A percentile compares a stretch with the other conserved stretches of the same genome.
Evolutionary conservation across 768 basidiomycete genomes (phyloP).

Genomic region (Russula olivacea): DNA sequence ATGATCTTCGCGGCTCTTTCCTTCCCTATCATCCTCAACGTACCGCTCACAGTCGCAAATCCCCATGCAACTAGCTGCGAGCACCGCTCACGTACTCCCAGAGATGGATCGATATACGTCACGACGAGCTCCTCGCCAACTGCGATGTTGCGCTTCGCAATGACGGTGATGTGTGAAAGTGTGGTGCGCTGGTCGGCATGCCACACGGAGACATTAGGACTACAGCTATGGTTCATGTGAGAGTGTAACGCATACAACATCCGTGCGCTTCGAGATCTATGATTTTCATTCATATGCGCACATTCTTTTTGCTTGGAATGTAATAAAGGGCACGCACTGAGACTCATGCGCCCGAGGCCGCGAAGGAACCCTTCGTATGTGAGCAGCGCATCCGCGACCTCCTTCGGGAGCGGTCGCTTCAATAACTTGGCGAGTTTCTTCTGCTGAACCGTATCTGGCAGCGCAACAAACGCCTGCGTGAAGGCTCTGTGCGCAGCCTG

Average conservation of each 20-base stretch:
- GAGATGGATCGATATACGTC: conserved; percentile 71
- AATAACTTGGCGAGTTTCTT: conserved; percentile 55
- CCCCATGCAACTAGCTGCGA: conserved; percentile 64
- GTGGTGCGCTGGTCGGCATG: conserved; percentile 66
- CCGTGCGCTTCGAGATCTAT: conserved; percentile 80
- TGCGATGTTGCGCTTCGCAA: conserved; percentile 60
- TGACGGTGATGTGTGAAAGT: conserved; percentile 66
- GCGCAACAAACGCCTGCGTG: conserved; percentile 57
- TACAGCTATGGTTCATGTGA: conserved; percentile 81
- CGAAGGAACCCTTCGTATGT: conserved; percentile 72
- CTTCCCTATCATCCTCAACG: conserved; percentile 39
- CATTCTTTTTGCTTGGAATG: neutral
- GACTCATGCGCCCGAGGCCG: conserved; percentile 69
- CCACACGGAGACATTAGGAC: conserved; percentile 74
- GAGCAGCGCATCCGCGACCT: conserved; percentile 57
- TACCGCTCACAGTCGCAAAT: conserved; percentile 68
- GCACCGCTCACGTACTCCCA: conserved; percentile 42
- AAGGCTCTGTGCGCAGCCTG: conserved; percentile 55
- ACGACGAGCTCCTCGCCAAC: conserved; percentile 70
- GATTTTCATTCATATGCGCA: neutral
- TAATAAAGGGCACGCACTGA: conserved; percentile 51
- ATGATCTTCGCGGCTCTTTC: neutral
- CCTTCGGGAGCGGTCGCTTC: conserved; percentile 42
- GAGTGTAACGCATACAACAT: conserved; percentile 83
- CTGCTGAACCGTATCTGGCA: conserved; percentile 43